A percentile compares a stretch with the other conserved stretches of the same genome.
Conservation (phyloP, 2,329 filamentous ascomycete species). For the Arthrobotrys conoides region DNA sequence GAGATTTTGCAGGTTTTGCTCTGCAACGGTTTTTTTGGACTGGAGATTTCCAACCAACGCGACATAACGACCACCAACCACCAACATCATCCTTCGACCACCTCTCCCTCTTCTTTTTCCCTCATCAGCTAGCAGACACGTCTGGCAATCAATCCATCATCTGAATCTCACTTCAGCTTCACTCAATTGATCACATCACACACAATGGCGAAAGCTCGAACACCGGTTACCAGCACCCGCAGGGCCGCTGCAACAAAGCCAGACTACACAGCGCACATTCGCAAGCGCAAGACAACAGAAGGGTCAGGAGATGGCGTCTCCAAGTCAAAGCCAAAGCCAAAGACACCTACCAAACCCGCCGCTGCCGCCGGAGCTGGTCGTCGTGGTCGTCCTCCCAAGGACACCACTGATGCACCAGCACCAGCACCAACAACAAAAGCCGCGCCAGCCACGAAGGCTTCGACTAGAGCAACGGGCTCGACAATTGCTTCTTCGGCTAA, state of each 20-base stretch:
- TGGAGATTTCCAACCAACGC: slow-evolving; percentile 9
- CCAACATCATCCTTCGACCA: background rate
- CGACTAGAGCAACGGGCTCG: slow-evolving; percentile 1
- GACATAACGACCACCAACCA: slow-evolving; percentile 8
- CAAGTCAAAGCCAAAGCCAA: slow-evolving; percentile 51
- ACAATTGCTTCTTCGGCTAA: slow-evolving; percentile 1
- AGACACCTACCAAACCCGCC: slow-evolving; percentile 32
- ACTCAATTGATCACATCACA: slow-evolving; percentile 6
- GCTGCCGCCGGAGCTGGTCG: slow-evolving; percentile 15
- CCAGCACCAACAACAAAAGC: slow-evolving; percentile 15
- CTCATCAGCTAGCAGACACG: background rate
- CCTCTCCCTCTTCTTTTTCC: background rate
- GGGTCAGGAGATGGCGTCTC: slow-evolving; percentile 57
- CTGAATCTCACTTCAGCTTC: background rate
- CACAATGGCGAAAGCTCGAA: slow-evolving; percentile 44
- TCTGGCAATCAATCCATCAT: background rate
- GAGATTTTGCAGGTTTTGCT: slow-evolving; percentile 12
- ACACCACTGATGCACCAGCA: slow-evolving; percentile 16
- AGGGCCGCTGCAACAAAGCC: slow-evolving; percentile 37
- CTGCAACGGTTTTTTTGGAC: background rate
- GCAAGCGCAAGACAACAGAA: slow-evolving; percentile 57
- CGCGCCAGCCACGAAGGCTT: slow-evolving; percentile 12
- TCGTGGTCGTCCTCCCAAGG: slow-evolving; percentile 56
- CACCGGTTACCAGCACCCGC: slow-evolving; percentile 34
- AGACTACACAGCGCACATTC: slow-evolving; percentile 51